Evolutionary conservation across 2,329 filamentous ascomycete species (phyloP), one percentile per base, ranked within the genome.

Genomic region (Fusarium falciforme): DNA sequence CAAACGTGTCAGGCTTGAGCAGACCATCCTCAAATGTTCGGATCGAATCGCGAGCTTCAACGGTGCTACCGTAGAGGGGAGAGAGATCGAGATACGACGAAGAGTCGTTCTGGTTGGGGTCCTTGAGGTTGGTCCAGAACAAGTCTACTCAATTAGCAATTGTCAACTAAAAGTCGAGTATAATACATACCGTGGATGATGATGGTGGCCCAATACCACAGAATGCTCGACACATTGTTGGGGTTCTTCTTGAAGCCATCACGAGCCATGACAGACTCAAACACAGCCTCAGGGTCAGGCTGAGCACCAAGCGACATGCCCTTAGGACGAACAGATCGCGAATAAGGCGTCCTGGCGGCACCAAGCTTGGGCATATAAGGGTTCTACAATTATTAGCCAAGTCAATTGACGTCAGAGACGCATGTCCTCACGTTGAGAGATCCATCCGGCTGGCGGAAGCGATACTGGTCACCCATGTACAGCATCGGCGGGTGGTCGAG

Each of bases 121-220:
- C 89, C 9, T 81, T 80, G 63, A 88, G 84, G 77, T 93, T 91
- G 11, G 92, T 94, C 85, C 90, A 92, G 84, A 94, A 94, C 25
- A 94, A 85, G 76, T 94, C 90, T 87, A 9, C 4, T 52, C n/a
- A 25, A 10, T 12, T 1, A 2, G 6, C 1, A 1, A 2, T 7
- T 47, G 9, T 12, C 6, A 10, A 2, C 0, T 1, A 2, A 1
- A 8, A 14, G 0, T 17, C 12, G 3, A 5, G 4, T 3, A n/a
- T 27, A 1, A 8, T 49, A 63, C 83, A 68, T 76, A 90, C 90
- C 92, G 71, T 94, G 92, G 66, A 93, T 94, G 70, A 93, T 90
- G 64, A 94, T 89, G 22, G 91, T 92, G 0, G 92, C 92, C 90
- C 90, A 92, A 79, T 93, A 92, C 86, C 92, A 94, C 52, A 94